Evolutionary conservation across 164 flowering plant species (phyloP).

Genomic region (Brasenia schreberi): DNA sequence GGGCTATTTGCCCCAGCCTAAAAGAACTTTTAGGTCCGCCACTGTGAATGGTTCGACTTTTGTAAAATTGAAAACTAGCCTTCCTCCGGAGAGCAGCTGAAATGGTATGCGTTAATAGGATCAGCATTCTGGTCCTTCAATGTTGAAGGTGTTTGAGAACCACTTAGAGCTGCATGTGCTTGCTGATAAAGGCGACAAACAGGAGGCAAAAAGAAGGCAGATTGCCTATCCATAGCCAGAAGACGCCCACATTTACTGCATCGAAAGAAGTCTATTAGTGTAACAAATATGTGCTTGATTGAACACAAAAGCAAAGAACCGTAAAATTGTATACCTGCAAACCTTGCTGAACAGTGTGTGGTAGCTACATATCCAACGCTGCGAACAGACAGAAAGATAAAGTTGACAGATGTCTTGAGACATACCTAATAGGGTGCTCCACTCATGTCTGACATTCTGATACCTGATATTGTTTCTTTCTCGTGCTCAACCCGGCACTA

Average conservation of each 20-base stretch:
- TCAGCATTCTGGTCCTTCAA: constrained; percentile 24
- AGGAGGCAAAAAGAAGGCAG: constrained; percentile 62
- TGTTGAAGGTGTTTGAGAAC: constrained; percentile 15
- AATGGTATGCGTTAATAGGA: constrained; percentile 37
- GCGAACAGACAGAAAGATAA: constrained; percentile 6
- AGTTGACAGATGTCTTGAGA: not conserved
- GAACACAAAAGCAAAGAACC: not conserved
- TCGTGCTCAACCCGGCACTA: too few relatives aligned
- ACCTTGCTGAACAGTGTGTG: constrained; percentile 51
- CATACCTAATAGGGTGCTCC: too few relatives aligned
- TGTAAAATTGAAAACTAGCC: constrained; percentile 8
- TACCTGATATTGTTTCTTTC: too few relatives aligned
- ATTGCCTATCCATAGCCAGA: constrained; percentile 51
- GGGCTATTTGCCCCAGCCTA: too few relatives aligned
- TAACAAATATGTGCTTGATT: not conserved
- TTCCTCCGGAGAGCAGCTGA: constrained; percentile 53
- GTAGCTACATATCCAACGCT: constrained; percentile 86
- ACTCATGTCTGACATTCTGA: too few relatives aligned
- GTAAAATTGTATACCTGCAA: constrained; percentile 47
- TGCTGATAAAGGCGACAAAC: constrained; percentile 42
- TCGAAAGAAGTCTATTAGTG: not conserved
- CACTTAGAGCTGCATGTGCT: constrained; percentile 9
- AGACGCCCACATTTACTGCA: constrained; percentile 74
- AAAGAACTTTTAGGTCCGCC: too few relatives aligned
- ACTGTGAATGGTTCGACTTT: too few relatives aligned